Percentiles rank a stretch among this genome's conserved stretches.
These are phyloP conservation scores for Novymonas esmeraldas DNA, from an alignment of 208 protist genomes.

Conservation along the genomic window DNA sequence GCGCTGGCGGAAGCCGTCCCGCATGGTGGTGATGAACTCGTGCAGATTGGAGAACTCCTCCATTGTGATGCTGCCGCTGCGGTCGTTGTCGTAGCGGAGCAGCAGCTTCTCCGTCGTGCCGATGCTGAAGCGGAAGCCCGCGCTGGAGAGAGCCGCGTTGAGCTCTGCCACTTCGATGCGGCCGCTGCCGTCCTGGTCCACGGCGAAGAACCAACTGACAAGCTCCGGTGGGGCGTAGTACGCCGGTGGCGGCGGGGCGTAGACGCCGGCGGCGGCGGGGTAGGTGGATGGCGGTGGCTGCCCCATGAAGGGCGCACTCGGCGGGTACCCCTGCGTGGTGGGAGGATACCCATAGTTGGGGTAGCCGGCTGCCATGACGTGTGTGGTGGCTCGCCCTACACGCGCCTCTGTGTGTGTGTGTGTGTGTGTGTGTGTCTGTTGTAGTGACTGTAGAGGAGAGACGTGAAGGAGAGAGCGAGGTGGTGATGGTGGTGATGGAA, in stretches of 20 bases:
- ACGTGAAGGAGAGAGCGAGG: too few species aligned
- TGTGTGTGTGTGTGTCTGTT: neutral
- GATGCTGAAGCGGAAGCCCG: conserved; percentile 64
- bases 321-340: neutral
- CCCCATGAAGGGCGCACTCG: neutral
- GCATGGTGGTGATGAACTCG: conserved; percentile 63
- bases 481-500: too few species aligned
- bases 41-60: conserved; percentile 72
- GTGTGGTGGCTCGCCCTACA: neutral
- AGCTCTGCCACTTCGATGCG: conserved; percentile 67
- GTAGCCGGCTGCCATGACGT: neutral
- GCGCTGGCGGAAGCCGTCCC: conserved; percentile 53
- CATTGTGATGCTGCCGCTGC: conserved; percentile 58
- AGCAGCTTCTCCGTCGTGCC: conserved; percentile 74
- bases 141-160: conserved; percentile 55
- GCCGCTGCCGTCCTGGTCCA: conserved; percentile 65
- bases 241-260: conserved; percentile 7
- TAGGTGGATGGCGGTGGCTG: neutral
- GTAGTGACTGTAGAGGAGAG: too few species aligned
- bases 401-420: neutral
- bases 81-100: conserved; percentile 70
- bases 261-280: conserved; percentile 1
- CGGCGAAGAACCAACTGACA: conserved; percentile 59
- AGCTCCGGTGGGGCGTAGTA: conserved; percentile 30
- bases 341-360: neutral